Base-by-base conservation (phyloP, 2,329 filamentous ascomycete species). In the Eutypa lata region DNA sequence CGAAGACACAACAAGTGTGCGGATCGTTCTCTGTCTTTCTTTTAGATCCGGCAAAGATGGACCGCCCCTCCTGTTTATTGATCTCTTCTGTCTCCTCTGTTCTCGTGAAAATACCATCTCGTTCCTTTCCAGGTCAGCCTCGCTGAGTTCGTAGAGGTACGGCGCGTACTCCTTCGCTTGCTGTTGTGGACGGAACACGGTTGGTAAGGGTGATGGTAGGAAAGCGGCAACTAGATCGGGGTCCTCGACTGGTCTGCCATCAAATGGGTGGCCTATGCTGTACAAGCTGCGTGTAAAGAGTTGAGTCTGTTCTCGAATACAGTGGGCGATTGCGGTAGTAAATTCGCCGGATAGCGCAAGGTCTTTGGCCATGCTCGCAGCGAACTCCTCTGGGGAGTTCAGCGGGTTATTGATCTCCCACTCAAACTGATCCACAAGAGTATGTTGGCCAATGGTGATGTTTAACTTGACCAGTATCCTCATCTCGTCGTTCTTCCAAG, bases 401-500 rank as follows among this genome's bases (percentile, higher is more conserved):
- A 88, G 76, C 0, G 92, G 89, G 68, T 96, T 95, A 72, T 97
- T 97, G 68, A 97, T 91, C 63, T 99, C 94, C 94, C 94, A 99
- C 72, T 99, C 94, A 57, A 99, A 97, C 68, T 97, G 94, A 65
- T 99, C 94, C 35, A 97, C 88, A 24, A 99, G 78, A 0, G 92
- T 97, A 66, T 96, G 90, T 58, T 90, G 88, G 40, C 93, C 94
- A 66, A 99, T 97, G 7, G 94, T 97, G 65, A 99, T 96, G 72
- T 97, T 97, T 48, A 99, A 80, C 72, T 97, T 97, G 72, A 99
- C 85, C 43, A 96, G 76, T 61, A 99, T 89, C 48, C 94, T 88
- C 93, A 99, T 97, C 75, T 99, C 94, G 68, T 99, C 94, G 67
- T 99, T 96, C 73, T 97, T 97, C 76, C 97, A 96, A 7, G 94